A percentile compares a stretch with the other conserved stretches of the same genome.
Evolutionary conservation across 306 rosid species (phyloP).

Genomic region (Castanospermum australe): DNA sequence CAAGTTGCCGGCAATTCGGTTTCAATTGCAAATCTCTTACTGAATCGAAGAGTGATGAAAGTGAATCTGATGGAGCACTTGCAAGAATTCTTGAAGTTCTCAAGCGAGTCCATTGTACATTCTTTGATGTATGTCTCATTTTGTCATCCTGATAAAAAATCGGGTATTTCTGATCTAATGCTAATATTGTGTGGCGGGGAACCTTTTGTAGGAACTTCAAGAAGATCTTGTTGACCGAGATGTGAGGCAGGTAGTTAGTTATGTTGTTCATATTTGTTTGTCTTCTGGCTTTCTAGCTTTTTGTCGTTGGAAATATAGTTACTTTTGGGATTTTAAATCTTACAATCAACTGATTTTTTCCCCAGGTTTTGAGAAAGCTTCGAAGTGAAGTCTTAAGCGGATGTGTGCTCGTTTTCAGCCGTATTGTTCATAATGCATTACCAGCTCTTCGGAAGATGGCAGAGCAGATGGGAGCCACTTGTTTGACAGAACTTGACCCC

Average conservation of each 20-base stretch:
- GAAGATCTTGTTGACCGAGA: slow-evolving; percentile 58
- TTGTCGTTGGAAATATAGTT: neutral
- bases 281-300: neutral
- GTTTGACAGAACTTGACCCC: slow-evolving; percentile 55
- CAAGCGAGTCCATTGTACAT: slow-evolving; percentile 59
- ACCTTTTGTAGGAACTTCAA: slow-evolving; percentile 56
- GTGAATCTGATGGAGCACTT: slow-evolving; percentile 82
- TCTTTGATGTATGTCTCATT: slow-evolving; percentile 66
- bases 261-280: neutral
- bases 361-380: slow-evolving; percentile 57
- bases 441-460: slow-evolving; percentile 74
- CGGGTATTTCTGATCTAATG: neutral
- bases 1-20: slow-evolving; percentile 86
- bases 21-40: slow-evolving; percentile 74
- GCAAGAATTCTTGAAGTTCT: slow-evolving; percentile 68
- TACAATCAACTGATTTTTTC: neutral
- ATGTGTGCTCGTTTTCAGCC: slow-evolving; percentile 69
- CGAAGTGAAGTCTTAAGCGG: slow-evolving; percentile 57
- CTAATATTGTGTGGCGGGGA: slow-evolving; percentile 34
- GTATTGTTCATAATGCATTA: slow-evolving; percentile 45
- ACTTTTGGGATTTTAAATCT: neutral
- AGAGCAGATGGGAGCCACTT: slow-evolving; percentile 81
- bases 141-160: neutral
- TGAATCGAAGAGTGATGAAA: slow-evolving; percentile 71
- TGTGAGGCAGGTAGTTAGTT: slow-evolving; percentile 77